Evolutionary conservation across 805 yeast genomes (phyloP).

Genomic region (Debaryomyces tyrocola): DNA sequence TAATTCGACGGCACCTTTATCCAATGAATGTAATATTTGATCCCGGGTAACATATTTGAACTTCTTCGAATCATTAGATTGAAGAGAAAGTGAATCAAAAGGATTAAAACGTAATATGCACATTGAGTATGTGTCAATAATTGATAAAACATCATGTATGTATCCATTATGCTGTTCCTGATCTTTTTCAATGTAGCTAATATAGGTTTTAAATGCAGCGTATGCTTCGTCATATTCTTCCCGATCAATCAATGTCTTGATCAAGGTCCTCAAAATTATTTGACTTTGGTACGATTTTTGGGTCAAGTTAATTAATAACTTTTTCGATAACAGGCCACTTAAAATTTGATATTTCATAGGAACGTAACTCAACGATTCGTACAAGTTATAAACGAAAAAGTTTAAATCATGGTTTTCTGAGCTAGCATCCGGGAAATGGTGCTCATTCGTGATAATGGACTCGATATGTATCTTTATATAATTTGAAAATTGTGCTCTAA

Average conservation of each 20-base stretch:
- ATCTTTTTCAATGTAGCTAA: constrained; percentile 32
- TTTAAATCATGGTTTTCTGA: constrained; percentile 15
- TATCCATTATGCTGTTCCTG: constrained; percentile 29
- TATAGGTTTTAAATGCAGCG: constrained; percentile 41
- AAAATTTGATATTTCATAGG: constrained; percentile 19
- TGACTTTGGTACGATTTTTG: constrained; percentile 39
- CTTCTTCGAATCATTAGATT: constrained; percentile 10
- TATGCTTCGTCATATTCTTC: constrained; percentile 44
- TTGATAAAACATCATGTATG: constrained; percentile 30
- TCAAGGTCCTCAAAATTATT: constrained; percentile 29
- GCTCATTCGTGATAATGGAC: constrained; percentile 10
- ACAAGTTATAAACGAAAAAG: constrained; percentile 30
- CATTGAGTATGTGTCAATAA: constrained; percentile 32
- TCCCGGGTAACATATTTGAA: constrained; percentile 27
- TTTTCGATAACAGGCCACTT: constrained; percentile 25
- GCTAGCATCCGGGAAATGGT: constrained; percentile 32
- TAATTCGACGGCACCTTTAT: constrained; percentile 18
- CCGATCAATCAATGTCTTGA: constrained; percentile 30
- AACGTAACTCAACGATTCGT: constrained; percentile 25
- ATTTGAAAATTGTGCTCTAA: constrained; percentile 25
- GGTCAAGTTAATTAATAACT: constrained; percentile 28
- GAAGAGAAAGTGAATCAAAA: constrained; percentile 21
- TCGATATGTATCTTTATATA: constrained; percentile 24
- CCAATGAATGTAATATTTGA: constrained; percentile 19
- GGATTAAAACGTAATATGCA: constrained; percentile 40